Percentiles rank a stretch among this genome's conserved stretches.
These are phyloP conservation scores for Crithidia brevicula DNA, from an alignment of 208 protist genomes.

Conservation along the genomic window DNA sequence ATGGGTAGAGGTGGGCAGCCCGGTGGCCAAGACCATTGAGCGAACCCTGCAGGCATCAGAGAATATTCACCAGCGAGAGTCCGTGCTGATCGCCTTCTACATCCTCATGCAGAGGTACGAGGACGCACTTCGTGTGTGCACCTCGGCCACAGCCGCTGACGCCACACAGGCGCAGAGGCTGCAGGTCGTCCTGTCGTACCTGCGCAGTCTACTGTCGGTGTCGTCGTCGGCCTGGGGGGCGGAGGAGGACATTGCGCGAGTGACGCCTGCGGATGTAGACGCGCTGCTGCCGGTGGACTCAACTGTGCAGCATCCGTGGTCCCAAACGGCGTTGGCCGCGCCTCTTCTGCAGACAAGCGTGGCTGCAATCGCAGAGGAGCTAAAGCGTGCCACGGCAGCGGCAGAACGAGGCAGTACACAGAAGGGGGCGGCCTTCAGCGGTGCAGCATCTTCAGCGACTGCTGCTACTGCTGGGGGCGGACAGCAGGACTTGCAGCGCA, in stretches of 20 bases:
- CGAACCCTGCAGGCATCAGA: conserved; percentile 39
- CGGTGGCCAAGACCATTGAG: conserved; percentile 56
- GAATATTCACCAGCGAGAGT: conserved; percentile 31
- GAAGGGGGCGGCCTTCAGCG: background rate
- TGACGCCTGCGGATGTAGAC: conserved; percentile 1
- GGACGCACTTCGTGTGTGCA: conserved; percentile 61
- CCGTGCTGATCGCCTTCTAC: conserved; percentile 64
- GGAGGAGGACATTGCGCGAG: background rate
- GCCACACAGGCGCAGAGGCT: conserved; percentile 60
- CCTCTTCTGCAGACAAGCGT: conserved; percentile 17
- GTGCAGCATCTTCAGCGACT: background rate
- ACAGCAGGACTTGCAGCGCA: background rate
- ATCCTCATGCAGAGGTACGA: conserved; percentile 72
- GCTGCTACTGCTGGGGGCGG: background rate
- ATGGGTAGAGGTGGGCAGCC: conserved; percentile 51
- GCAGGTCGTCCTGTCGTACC: conserved; percentile 60
- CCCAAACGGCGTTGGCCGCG: conserved; percentile 15
- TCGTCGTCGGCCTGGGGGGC: conserved; percentile 18
- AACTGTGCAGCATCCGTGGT: conserved; percentile 14
- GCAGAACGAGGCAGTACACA: background rate
- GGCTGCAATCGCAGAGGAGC: conserved; percentile 6
- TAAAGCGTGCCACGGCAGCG: conserved; percentile 1
- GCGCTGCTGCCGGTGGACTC: conserved; percentile 13
- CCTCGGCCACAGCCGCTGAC: conserved; percentile 32
- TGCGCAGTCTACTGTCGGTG: conserved; percentile 57